phyloP scores from a whole-genome alignment of 352 stramenopile species.

The Globisporangium solare region DNA sequence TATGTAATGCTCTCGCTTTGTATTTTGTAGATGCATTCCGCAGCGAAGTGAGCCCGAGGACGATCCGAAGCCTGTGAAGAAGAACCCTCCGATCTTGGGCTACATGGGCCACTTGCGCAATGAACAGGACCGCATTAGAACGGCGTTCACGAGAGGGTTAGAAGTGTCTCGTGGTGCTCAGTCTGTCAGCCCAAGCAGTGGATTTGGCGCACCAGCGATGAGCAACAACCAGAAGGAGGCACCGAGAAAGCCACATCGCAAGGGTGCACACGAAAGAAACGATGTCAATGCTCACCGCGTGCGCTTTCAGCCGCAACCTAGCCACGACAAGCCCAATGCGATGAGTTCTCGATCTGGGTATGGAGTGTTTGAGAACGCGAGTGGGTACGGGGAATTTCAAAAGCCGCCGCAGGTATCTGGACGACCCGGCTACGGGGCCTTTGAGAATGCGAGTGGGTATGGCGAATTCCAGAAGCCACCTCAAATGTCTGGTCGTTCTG shows the following conservation, averaged over 20 bases:
- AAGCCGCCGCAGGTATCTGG: conserved; percentile 1
- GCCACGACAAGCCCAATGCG: neutral
- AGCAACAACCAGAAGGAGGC: conserved; percentile 3
- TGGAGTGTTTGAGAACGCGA: conserved; percentile 23
- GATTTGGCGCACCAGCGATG: neutral
- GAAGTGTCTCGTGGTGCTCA: conserved; percentile 18
- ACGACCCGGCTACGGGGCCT: conserved; percentile 28
- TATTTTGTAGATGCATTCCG: conserved; percentile 20
- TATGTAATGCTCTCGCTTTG: neutral
- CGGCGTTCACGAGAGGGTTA: conserved; percentile 61
- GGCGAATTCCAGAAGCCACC: conserved; percentile 15
- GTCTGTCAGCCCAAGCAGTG: neutral
- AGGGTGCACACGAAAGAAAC: neutral
- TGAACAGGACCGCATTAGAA: conserved; percentile 54
- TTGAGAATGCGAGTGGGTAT: conserved; percentile 34
- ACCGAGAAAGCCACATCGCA: neutral
- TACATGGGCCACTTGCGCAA: conserved; percentile 58
- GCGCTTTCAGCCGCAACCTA: neutral
- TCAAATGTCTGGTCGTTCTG: conserved; percentile 2
- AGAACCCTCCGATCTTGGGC: conserved; percentile 47
- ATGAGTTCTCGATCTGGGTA: conserved; percentile 19
- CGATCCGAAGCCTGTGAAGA: conserved; percentile 16
- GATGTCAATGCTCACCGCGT: neutral
- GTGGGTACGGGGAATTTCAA: conserved; percentile 26
- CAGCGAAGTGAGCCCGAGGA: conserved; percentile 18